Evolutionary conservation across 768 basidiomycete species (phyloP).

Genomic region (Auricularia cornea): DNA sequence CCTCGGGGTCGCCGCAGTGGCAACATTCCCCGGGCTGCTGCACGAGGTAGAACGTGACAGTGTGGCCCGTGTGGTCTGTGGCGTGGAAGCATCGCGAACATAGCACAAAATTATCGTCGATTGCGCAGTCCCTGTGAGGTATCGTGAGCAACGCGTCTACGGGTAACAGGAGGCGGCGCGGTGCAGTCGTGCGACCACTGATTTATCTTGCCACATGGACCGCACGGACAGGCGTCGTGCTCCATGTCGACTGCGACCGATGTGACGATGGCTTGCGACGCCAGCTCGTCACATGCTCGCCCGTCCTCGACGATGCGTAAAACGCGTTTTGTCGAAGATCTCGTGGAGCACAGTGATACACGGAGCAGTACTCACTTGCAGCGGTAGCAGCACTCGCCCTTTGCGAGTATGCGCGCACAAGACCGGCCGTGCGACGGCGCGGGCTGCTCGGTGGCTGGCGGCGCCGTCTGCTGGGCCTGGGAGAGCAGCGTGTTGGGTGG

Average conservation of each 20-base stretch:
- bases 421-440: slow-evolving; percentile 53
- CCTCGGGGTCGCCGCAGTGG: slow-evolving; percentile 88
- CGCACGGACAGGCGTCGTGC: too few relatives aligned
- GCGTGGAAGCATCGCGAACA: slow-evolving; percentile 86
- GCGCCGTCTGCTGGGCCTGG: slow-evolving; percentile 59
- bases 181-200: too few relatives aligned
- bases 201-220: too few relatives aligned
- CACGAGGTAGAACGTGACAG: slow-evolving; percentile 87
- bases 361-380: too few relatives aligned
- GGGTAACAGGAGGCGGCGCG: slow-evolving; percentile 24
- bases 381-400: slow-evolving; percentile 86
- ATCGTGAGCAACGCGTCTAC: neutral
- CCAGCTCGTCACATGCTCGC: too few relatives aligned
- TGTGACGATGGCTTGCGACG: too few relatives aligned
- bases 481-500: slow-evolving; percentile 52
- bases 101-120: slow-evolving; percentile 84
- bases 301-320: too few relatives aligned
- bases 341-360: too few relatives aligned
- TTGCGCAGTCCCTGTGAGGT: slow-evolving; percentile 69
- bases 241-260: too few relatives aligned
- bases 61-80: slow-evolving; percentile 80
- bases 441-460: slow-evolving; percentile 45
- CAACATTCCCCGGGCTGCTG: slow-evolving; percentile 91
- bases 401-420: slow-evolving; percentile 81
- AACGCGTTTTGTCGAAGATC: too few relatives aligned